Conservation (phyloP, 2,329 filamentous ascomycete species). For the Lasiodiplodia hormozganensis region DNA sequence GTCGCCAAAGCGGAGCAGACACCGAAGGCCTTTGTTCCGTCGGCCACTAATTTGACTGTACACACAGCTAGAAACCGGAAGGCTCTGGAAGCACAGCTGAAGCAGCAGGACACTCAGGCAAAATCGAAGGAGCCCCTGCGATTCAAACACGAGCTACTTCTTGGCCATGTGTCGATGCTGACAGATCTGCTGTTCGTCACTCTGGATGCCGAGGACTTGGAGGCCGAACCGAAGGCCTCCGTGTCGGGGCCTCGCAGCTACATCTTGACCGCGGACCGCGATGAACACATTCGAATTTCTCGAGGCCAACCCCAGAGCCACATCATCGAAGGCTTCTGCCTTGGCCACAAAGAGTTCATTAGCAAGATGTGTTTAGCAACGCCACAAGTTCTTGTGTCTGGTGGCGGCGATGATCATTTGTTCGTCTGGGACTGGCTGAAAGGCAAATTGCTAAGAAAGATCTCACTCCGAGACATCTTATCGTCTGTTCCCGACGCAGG, state of each 20-base stretch:
- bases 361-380: slow-evolving; percentile 74
- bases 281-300: slow-evolving; percentile 88
- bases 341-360: slow-evolving; percentile 87
- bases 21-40: slow-evolving; percentile 54
- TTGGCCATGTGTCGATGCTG: slow-evolving; percentile 95
- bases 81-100: slow-evolving; percentile 64
- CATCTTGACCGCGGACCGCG: slow-evolving; percentile 72
- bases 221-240: slow-evolving; percentile 1
- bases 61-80: slow-evolving; percentile 67
- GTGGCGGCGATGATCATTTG: slow-evolving; percentile 81
- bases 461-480: slow-evolving; percentile 47
- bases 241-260: slow-evolving; percentile 55
- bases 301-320: slow-evolving; percentile 82
- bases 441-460: slow-evolving; percentile 61
- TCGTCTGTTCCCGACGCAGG: slow-evolving; percentile 13
- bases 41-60: slow-evolving; percentile 65
- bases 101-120: slow-evolving; percentile 49
- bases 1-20: slow-evolving; percentile 29
- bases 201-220: slow-evolving; percentile 53
- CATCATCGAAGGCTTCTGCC: slow-evolving; percentile 86
- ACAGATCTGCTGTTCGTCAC: slow-evolving; percentile 71
- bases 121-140: slow-evolving; percentile 57
- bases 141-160: slow-evolving; percentile 79
- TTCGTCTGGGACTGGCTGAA: slow-evolving; percentile 82
- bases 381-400: slow-evolving; percentile 76